These are phyloP conservation scores for Hirsutella thompsonii DNA, from an alignment of 2,329 filamentous ascomycete genomes.

Conservation along the genomic window DNA sequence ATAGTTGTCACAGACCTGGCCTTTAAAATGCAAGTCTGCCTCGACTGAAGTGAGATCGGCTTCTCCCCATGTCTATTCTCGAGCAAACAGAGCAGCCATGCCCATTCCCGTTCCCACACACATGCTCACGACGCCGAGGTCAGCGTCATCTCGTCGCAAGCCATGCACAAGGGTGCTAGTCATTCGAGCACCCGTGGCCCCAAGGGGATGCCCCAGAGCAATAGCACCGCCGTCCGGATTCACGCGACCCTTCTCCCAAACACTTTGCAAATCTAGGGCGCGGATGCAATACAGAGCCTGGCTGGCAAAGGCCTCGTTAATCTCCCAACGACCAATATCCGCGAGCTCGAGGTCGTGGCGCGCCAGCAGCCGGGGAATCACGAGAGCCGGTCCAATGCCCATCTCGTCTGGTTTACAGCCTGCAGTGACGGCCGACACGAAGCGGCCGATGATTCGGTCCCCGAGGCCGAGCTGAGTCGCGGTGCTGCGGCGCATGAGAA, in stretches of 20 bases:
- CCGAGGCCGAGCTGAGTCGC: constrained; percentile 60
- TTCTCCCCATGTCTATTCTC: constrained; percentile 30
- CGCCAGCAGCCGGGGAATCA: constrained; percentile 69
- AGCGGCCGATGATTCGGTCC: constrained; percentile 64
- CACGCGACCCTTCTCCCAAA: constrained; percentile 52
- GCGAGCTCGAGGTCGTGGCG: constrained; percentile 51
- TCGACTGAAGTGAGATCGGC: no score
- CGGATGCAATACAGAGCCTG: constrained; percentile 60
- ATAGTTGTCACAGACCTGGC: no score
- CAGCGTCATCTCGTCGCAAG: constrained; percentile 53
- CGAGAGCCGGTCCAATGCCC: constrained; percentile 79
- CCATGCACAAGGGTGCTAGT: constrained; percentile 57
- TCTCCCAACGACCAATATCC: constrained; percentile 80
- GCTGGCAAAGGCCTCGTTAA: constrained; percentile 72
- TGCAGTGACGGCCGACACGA: constrained; percentile 61
- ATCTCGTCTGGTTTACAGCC: constrained; percentile 86
- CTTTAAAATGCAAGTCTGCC: no score
- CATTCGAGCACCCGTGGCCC: constrained; percentile 77
- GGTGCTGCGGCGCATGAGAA: constrained; percentile 76
- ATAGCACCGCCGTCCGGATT: constrained; percentile 93
- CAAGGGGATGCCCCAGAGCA: constrained; percentile 83
- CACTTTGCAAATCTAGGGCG: constrained; percentile 51
- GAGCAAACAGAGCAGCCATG: constrained; percentile 55
- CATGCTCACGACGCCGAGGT: constrained; percentile 84
- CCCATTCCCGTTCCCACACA: constrained; percentile 78